Evolutionary conservation across 1,139 yeast genomes (phyloP).

Genomic region (Saccharomyces hybrid): DNA sequence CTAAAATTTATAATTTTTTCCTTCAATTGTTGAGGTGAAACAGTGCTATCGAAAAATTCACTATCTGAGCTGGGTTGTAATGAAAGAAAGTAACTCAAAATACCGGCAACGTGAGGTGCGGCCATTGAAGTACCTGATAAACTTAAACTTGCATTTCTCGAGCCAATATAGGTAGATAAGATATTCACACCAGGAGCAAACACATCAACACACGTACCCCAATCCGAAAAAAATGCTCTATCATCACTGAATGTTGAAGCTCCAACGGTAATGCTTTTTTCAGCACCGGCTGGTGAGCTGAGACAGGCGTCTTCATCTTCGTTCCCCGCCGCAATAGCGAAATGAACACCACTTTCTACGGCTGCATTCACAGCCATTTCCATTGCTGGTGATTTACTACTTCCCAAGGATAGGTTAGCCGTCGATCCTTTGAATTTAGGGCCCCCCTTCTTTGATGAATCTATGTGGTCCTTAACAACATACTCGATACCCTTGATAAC

Average conservation of each 20-base stretch:
- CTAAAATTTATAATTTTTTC: constrained; percentile 76
- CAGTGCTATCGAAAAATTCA: constrained; percentile 50
- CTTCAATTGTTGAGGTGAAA: constrained; percentile 87
- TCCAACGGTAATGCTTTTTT: constrained; percentile 70
- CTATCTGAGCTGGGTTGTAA: constrained; percentile 49
- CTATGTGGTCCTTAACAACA: constrained; percentile 40
- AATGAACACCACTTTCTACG: constrained; percentile 68
- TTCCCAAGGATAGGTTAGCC: constrained; percentile 87
- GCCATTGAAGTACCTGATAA: constrained; percentile 99
- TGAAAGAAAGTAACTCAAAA: constrained; percentile 79
- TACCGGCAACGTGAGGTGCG: constrained; percentile 92
- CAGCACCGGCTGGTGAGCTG: constrained; percentile 75
- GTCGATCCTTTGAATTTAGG: constrained; percentile 75
- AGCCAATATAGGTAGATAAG: constrained; percentile 79
- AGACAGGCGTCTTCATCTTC: constrained; percentile 79
- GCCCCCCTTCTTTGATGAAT: constrained; percentile 33
- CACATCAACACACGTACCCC: constrained; percentile 76
- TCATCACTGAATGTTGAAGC: constrained; percentile 69
- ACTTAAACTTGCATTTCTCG: constrained; percentile 74
- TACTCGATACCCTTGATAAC: constrained; percentile 76
- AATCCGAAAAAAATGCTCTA: constrained; percentile 75
- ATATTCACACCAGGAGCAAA: constrained; percentile 81
- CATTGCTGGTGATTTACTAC: constrained; percentile 74
- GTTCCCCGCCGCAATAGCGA: constrained; percentile 88
- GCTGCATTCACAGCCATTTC: constrained; percentile 82